Evolutionary conservation across 495 filamentous ascomycete species (phyloP).

Genomic region (Cercophora samala): DNA sequence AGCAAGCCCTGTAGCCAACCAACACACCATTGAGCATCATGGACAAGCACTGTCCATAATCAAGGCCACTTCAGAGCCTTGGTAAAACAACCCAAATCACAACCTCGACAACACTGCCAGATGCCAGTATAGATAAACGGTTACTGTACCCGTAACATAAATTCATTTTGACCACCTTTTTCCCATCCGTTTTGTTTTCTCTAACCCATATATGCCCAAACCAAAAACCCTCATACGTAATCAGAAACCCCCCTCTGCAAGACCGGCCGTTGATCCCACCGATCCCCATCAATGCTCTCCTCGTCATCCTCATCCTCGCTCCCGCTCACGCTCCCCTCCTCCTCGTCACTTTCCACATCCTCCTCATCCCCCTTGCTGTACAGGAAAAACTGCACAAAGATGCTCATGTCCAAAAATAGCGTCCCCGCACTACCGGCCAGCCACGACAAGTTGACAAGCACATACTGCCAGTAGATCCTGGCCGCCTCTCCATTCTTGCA

Average conservation of each 20-base stretch:
- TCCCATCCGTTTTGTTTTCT: conserved; percentile 10
- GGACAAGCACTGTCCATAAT: background rate
- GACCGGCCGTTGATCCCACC: conserved; percentile 39
- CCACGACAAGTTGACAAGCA: conserved; percentile 86
- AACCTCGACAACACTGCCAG: background rate
- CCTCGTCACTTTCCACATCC: conserved; percentile 21
- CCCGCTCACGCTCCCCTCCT: conserved; percentile 1
- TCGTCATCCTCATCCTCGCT: conserved; percentile 25
- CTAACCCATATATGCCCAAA: conserved; percentile 10
- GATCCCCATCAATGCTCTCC: conserved; percentile 27
- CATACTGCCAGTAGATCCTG: conserved; percentile 68
- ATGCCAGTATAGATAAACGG: background rate
- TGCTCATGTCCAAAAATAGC: conserved; percentile 72
- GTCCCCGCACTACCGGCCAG: conserved; percentile 86
- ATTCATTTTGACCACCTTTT: background rate
- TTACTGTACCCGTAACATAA: background rate
- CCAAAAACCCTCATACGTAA: background rate
- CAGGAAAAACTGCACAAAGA: conserved; percentile 90
- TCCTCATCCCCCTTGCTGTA: conserved; percentile 51
- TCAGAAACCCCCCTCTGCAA: conserved; percentile 35
- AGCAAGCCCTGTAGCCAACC: background rate
- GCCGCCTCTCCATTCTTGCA: conserved; percentile 56
- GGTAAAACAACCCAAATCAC: background rate
- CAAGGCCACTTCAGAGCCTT: background rate
- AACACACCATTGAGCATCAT: background rate